Evolutionary conservation across 768 basidiomycete species (phyloP).

Genomic region (Tulasnella sp.): DNA sequence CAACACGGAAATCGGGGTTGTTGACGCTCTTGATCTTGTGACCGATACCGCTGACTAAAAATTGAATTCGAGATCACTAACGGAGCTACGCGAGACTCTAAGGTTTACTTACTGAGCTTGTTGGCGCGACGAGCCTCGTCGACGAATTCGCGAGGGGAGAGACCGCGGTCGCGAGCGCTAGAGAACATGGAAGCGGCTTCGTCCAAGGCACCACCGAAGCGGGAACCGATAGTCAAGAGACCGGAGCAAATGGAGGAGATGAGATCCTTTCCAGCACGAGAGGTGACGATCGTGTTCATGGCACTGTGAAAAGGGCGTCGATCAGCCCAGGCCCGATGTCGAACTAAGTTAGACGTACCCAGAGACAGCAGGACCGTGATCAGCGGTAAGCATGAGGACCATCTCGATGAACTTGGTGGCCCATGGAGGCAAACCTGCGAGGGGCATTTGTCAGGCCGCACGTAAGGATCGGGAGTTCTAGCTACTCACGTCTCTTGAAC

Average conservation of each 20-base stretch:
- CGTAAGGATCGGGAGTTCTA: neutral
- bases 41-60: constrained; percentile 84
- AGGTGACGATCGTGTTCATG: constrained; percentile 99
- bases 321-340: neutral
- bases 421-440: constrained; percentile 59
- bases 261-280: constrained; percentile 98
- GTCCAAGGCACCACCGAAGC: constrained; percentile 97
- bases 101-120: constrained; percentile 62
- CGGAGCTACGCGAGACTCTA: constrained; percentile 18
- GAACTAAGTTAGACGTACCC: constrained; percentile 28
- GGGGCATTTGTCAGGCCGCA: neutral
- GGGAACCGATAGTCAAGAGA: constrained; percentile 93
- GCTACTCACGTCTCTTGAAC: constrained; percentile 71
- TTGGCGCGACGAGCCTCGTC: constrained; percentile 86
- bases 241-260: constrained; percentile 94
- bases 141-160: constrained; percentile 97
- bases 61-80: constrained; percentile 23
- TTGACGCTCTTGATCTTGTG: constrained; percentile 99
- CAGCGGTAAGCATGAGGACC: constrained; percentile 98
- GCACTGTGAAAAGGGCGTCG: constrained; percentile 36
- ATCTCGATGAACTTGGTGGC: constrained; percentile 99
- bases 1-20: constrained; percentile 87
- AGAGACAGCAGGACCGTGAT: constrained; percentile 97
- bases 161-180: constrained; percentile 74
- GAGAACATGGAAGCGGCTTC: constrained; percentile 97